Base-by-base conservation (phyloP, 2,329 filamentous ascomycete genomes). In the Aspergillus pseudonomiae region DNA sequence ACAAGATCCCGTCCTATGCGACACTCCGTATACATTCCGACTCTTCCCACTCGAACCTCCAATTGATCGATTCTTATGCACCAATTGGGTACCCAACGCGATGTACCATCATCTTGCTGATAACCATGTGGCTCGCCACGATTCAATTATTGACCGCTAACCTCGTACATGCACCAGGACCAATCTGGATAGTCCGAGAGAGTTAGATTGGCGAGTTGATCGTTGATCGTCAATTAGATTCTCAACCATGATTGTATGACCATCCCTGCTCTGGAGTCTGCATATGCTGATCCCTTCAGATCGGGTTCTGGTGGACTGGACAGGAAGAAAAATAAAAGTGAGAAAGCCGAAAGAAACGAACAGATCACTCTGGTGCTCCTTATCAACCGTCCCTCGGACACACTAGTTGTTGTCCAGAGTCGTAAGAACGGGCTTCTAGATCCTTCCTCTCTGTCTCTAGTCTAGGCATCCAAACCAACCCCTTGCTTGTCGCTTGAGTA, bases 151-250 rank as follows among this genome's bases (percentile, higher is more conserved):
- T 61, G 63, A 63, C 63, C 52, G 58, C 60, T 53, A 52, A 52
- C 39, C 30, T 59, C 34, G 41, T 41, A 19, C 50, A 57, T 63
- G 46, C 34, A 59, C 45, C 30, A 55, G 26, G 30, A 55, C 36
- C 16, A 56, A 45, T 52, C 11, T 28, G 24, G 50, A 32, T 46
- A 21, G 45, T 34, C 28, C n/a, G 6, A 48, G 16, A 43, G 58
- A 62, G 59, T 64, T n/a, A 57, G 59, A 41, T 64, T 61, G 56
- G 24, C 62, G 58, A 32, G 62, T 60, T 66, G 64, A 66, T 66
- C 64, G 34, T 50, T 57, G 36, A 41, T 59, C 50, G n/a, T 56
- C 56, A 26, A n/a, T 58, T 24, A 55, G 39, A 60, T 57, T 63
- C 24, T 12, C 16, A 21, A 34, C 28, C 30, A 24, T 24, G 48